Evolutionary conservation across 345 rosid species (phyloP).

Genomic region (Acer yangbiense): DNA sequence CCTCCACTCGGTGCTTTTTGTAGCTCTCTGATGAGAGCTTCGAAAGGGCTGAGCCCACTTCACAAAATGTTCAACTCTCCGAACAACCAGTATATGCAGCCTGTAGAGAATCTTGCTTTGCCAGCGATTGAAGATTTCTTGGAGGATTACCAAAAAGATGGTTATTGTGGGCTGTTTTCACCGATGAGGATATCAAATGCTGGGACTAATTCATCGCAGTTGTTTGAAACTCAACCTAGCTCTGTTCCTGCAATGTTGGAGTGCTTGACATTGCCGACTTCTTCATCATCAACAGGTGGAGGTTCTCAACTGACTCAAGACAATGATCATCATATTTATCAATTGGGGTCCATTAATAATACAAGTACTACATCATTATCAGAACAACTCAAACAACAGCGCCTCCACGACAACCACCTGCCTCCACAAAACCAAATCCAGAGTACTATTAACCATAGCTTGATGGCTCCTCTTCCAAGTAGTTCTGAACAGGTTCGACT

Average conservation of each 20-base stretch:
- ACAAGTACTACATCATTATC: constrained; percentile 34
- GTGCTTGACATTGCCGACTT: constrained; percentile 29
- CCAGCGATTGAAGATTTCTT: constrained; percentile 54
- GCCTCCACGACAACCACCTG: constrained; percentile 31
- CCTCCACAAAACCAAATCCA: constrained; percentile 30
- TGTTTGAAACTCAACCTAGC: constrained; percentile 28
- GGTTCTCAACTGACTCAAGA: constrained; percentile 37
- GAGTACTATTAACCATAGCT: constrained; percentile 29
- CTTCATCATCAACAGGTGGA: constrained; percentile 21
- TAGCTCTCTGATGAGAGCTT: constrained; percentile 16
- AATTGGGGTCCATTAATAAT: constrained; percentile 17
- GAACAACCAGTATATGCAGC: constrained; percentile 48
- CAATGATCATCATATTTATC: constrained; percentile 31
- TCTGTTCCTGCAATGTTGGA: constrained; percentile 32
- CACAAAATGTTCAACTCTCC: constrained; percentile 51
- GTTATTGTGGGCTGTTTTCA: constrained; percentile 21
- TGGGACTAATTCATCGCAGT: constrained; percentile 20
- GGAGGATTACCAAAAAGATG: constrained; percentile 50
- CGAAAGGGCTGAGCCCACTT: constrained; percentile 47
- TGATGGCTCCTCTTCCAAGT: constrained; percentile 44
- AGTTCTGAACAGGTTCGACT: constrained; percentile 50
- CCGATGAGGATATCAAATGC: constrained; percentile 28
- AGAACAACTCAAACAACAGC: constrained; percentile 47
- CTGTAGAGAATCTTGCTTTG: constrained; percentile 44
- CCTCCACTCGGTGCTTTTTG: constrained; percentile 38